Percentiles rank a stretch among this genome's conserved stretches.
Evolutionary conservation across 106 monocot species (phyloP).

Genomic region (Apostasia ramifera): DNA sequence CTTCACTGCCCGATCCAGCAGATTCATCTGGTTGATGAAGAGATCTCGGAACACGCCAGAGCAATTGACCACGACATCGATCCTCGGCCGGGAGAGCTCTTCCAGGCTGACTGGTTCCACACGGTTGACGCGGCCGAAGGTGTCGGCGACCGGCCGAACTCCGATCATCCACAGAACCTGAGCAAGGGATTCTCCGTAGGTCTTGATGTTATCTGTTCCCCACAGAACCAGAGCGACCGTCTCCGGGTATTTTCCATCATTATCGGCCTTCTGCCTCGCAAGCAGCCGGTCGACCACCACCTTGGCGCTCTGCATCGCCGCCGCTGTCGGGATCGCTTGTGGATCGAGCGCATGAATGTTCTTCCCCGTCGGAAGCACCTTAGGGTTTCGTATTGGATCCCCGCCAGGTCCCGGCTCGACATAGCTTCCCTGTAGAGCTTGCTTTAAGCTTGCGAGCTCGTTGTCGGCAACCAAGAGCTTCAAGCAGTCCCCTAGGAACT

Average conservation of each 20-base stretch:
- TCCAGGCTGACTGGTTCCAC: constrained; percentile 59
- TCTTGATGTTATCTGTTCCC: constrained; percentile 80
- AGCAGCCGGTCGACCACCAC: constrained; percentile 60
- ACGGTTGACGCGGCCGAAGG: constrained; percentile 51
- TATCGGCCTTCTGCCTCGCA: constrained; percentile 61
- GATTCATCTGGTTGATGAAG: constrained; percentile 85
- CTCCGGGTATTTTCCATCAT: constrained; percentile 61
- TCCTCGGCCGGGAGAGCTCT: constrained; percentile 57
- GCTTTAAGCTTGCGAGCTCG: constrained; percentile 55
- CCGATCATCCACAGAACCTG: constrained; percentile 81
- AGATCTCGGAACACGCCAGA: constrained; percentile 75
- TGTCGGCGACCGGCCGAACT: constrained; percentile 41
- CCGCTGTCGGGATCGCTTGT: constrained; percentile 56
- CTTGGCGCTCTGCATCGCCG: constrained; percentile 71
- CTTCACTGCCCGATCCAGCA: constrained; percentile 70
- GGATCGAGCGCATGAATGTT: constrained; percentile 35
- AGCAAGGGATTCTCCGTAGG: constrained; percentile 60
- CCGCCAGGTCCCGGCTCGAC: constrained; percentile 64
- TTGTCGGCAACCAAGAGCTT: constrained; percentile 52
- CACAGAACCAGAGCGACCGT: constrained; percentile 68
- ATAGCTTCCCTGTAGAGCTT: constrained; percentile 57
- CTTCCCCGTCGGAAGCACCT: constrained; percentile 63
- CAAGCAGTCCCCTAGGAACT: constrained; percentile 47
- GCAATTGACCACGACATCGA: constrained; percentile 76
- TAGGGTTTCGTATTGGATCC: constrained; percentile 64